A percentile compares a stretch with the other conserved stretches of the same genome.
phyloP scores from a whole-genome alignment of 2,329 filamentous ascomycete species.

The Chrysosphaeria jannelii region DNA sequence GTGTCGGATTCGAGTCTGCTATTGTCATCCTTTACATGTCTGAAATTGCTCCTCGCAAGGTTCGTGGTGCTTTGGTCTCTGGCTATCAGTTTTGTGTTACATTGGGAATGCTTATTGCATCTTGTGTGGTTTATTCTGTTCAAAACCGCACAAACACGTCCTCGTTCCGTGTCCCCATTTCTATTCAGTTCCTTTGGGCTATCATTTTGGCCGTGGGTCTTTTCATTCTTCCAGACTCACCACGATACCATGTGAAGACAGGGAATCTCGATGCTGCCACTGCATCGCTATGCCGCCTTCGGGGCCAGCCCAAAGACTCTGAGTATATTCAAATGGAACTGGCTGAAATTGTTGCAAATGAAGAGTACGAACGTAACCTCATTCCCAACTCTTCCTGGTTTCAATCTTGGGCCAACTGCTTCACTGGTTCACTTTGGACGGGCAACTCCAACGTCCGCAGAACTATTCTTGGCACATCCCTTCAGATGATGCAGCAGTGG shows the following conservation, averaged over 20 bases:
- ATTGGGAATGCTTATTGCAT: conserved; percentile 27
- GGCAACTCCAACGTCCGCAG: conserved; percentile 38
- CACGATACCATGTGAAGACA: conserved; percentile 61
- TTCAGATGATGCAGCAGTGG: conserved; percentile 59
- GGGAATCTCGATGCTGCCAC: conserved; percentile 36
- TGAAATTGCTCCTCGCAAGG: conserved; percentile 43
- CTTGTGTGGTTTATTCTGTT: conserved; percentile 37
- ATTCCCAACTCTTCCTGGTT: conserved; percentile 35
- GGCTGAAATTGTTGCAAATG: conserved; percentile 65
- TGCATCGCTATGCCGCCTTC: conserved; percentile 30
- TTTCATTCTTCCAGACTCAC: conserved; percentile 54
- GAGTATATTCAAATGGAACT: conserved; percentile 53
- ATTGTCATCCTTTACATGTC: conserved; percentile 72
- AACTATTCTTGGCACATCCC: conserved; percentile 38
- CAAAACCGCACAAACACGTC: conserved; percentile 27
- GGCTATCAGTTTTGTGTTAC: conserved; percentile 49
- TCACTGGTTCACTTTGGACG: conserved; percentile 29
- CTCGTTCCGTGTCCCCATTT: conserved; percentile 57
- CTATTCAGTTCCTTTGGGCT: conserved; percentile 54
- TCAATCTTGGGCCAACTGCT: conserved; percentile 36
- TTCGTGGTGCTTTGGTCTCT: conserved; percentile 19
- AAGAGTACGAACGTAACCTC: conserved; percentile 50
- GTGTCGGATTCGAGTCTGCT: conserved; percentile 55
- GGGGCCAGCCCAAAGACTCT: conserved; percentile 42
- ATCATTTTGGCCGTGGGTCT: conserved; percentile 43